Evolutionary conservation across 768 basidiomycete genomes (phyloP).

Genomic region (Rhizopogon rudus): DNA sequence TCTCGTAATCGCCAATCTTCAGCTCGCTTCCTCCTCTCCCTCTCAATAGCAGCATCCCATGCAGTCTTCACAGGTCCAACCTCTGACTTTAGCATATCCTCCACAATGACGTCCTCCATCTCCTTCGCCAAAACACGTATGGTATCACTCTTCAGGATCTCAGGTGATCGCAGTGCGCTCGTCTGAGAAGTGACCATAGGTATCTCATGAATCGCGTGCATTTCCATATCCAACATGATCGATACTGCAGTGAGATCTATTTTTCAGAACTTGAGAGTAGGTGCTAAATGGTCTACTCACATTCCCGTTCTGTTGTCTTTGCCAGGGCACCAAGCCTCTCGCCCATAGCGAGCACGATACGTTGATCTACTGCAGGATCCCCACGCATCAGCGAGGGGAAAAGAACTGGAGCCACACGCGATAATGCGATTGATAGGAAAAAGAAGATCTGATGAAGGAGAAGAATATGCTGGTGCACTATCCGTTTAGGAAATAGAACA

Average conservation of each 20-base stretch:
- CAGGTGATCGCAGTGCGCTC: slow-evolving; percentile 24
- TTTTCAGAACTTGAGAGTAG: not conserved
- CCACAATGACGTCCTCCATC: slow-evolving; percentile 65
- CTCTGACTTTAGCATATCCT: slow-evolving; percentile 52
- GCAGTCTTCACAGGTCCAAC: slow-evolving; percentile 50
- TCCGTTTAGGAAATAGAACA: slow-evolving; percentile 54
- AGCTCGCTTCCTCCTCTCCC: slow-evolving; percentile 2
- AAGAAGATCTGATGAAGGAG: slow-evolving; percentile 77
- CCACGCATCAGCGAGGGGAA: slow-evolving; percentile 34
- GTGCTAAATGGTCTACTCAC: slow-evolving; percentile 25
- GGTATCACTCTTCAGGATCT: slow-evolving; percentile 27
- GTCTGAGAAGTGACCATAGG: slow-evolving; percentile 19
- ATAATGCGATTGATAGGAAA: slow-evolving; percentile 68
- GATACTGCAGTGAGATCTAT: slow-evolving; percentile 31
- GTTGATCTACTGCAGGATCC: slow-evolving; percentile 21
- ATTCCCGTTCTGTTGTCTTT: slow-evolving; percentile 49
- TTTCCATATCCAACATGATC: slow-evolving; percentile 46
- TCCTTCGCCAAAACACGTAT: slow-evolving; percentile 43
- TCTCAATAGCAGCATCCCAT: slow-evolving; percentile 42
- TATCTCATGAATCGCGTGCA: slow-evolving; percentile 43
- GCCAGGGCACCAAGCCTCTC: slow-evolving; percentile 39
- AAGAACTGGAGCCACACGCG: slow-evolving; percentile 64
- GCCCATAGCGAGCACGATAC: slow-evolving; percentile 32
- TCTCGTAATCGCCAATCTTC: not conserved
- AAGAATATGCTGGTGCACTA: slow-evolving; percentile 71